These are phyloP conservation scores for Athelia sp. DNA, from an alignment of 1,284 basidiomycete species.

Conservation along the genomic window DNA sequence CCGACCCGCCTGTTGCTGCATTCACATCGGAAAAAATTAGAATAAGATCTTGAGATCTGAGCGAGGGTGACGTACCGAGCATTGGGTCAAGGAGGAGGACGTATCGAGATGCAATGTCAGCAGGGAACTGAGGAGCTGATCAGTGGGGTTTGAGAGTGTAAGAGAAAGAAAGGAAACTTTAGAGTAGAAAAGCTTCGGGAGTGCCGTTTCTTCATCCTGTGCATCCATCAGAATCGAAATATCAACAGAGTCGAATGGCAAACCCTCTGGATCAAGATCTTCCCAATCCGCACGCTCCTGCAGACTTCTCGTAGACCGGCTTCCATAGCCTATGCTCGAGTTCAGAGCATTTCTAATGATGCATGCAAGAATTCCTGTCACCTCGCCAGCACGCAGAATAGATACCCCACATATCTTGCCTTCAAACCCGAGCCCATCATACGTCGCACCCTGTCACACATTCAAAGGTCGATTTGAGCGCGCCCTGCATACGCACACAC, in stretches of 20 bases:
- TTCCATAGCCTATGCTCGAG: slow-evolving; percentile 74
- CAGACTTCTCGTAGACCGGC: slow-evolving; percentile 92
- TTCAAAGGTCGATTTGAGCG: background rate
- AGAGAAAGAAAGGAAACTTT: slow-evolving; percentile 44
- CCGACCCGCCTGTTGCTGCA: slow-evolving; percentile 92
- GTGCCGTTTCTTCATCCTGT: slow-evolving; percentile 88
- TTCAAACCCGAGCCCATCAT: slow-evolving; percentile 88
- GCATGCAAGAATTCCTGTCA: slow-evolving; percentile 23
- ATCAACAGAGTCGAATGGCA: slow-evolving; percentile 13
- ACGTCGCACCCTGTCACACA: slow-evolving; percentile 60
- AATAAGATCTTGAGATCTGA: slow-evolving; percentile 1
- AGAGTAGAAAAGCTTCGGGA: slow-evolving; percentile 87
- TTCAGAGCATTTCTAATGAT: too few relatives aligned
- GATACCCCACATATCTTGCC: slow-evolving; percentile 95
- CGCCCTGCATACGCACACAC: slow-evolving; percentile 29
- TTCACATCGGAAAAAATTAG: background rate
- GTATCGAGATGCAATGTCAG: slow-evolving; percentile 89
- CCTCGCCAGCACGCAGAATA: slow-evolving; percentile 86
- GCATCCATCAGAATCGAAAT: slow-evolving; percentile 5
- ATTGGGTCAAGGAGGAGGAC: slow-evolving; percentile 96
- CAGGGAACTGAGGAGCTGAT: slow-evolving; percentile 62
- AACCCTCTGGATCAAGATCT: slow-evolving; percentile 93
- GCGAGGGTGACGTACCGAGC: slow-evolving; percentile 74
- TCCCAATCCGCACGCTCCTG: slow-evolving; percentile 86
- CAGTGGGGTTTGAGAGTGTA: background rate